Percentiles rank a stretch among this genome's conserved stretches.
Conservation (phyloP, 495 filamentous ascomycete genomes). For the Daldinia caldariorum region DNA sequence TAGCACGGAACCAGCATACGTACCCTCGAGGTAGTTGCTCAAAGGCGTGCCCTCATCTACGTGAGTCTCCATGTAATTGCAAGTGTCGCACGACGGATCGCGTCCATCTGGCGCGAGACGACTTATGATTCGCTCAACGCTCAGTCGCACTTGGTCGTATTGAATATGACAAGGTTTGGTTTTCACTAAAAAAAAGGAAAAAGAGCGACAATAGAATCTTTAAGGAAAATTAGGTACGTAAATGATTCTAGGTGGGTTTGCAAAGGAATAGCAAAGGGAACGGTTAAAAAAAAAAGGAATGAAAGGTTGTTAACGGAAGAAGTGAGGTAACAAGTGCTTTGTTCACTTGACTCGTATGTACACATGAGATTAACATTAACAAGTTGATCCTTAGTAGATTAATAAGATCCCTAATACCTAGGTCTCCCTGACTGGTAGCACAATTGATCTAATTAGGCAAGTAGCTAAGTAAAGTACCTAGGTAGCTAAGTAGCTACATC, state of each 20-base stretch:
- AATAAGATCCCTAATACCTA: conserved; percentile 21
- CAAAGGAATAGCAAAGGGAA: conserved; percentile 27
- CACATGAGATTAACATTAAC: conserved; percentile 1
- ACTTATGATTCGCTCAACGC: conserved; percentile 27
- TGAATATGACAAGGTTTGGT: conserved; percentile 6
- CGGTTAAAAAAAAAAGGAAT: not conserved
- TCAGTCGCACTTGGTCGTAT: conserved; percentile 22
- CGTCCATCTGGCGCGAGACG: conserved; percentile 48
- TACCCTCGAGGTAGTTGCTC: conserved; percentile 94
- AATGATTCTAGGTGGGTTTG: not conserved
- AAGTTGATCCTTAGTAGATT: conserved; percentile 7
- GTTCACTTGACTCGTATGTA: conserved; percentile 30
- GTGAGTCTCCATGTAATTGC: conserved; percentile 82
- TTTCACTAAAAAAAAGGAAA: conserved; percentile 11
- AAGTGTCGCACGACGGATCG: conserved; percentile 47
- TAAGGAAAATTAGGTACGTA: not conserved
- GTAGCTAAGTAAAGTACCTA: conserved; percentile 31
- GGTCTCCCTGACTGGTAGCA: not conserved
- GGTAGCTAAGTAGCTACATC: conserved; percentile 21
- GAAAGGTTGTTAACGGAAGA: conserved; percentile 10
- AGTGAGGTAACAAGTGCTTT: conserved; percentile 32
- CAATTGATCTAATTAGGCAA: conserved; percentile 41
- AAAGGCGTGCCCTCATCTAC: conserved; percentile 91
- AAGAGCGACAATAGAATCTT: conserved; percentile 7
- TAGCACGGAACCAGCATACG: conserved; percentile 34